Percentiles rank a stretch among this genome's conserved stretches.
phyloP scores from a whole-genome alignment of 139 green algal species.

The Pycnococcus provasolii region DNA sequence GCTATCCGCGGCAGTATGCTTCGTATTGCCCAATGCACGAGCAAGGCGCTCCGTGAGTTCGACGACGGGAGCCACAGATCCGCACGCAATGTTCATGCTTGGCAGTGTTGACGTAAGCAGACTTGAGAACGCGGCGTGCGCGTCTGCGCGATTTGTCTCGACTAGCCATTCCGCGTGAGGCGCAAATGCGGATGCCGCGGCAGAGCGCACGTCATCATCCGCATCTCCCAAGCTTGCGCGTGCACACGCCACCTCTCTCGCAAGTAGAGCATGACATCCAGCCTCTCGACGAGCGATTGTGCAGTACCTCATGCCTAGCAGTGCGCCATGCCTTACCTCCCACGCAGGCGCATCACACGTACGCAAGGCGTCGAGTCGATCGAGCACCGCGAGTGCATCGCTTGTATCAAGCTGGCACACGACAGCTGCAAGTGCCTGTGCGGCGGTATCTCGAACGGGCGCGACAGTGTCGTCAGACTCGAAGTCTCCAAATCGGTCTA shows the following conservation, averaged over 20 bases:
- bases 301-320: constrained; percentile 81
- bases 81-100: no score
- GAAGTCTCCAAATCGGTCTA: constrained; percentile 89
- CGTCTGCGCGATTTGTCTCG: no score
- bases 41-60: no score
- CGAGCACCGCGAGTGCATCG: not conserved
- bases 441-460: constrained; percentile 83
- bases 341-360: constrained; percentile 27
- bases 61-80: no score
- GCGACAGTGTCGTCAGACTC: constrained; percentile 81
- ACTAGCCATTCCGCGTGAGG: not conserved
- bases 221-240: constrained; percentile 52
- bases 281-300: constrained; percentile 49
- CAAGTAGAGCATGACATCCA: constrained; percentile 42
- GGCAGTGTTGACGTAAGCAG: no score
- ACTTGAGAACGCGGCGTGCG: no score
- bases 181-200: constrained; percentile 71
- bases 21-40: no score
- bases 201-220: constrained; percentile 83
- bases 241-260: constrained; percentile 43
- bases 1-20: no score
- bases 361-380: not conserved
- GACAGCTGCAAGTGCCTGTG: constrained; percentile 74
- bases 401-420: constrained; percentile 31
- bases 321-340: constrained; percentile 55